A percentile compares a stretch with the other conserved stretches of the same genome.
These are phyloP conservation scores for Sclerotinia minor DNA, from an alignment of 2,329 filamentous ascomycete species.

Conservation along the genomic window DNA sequence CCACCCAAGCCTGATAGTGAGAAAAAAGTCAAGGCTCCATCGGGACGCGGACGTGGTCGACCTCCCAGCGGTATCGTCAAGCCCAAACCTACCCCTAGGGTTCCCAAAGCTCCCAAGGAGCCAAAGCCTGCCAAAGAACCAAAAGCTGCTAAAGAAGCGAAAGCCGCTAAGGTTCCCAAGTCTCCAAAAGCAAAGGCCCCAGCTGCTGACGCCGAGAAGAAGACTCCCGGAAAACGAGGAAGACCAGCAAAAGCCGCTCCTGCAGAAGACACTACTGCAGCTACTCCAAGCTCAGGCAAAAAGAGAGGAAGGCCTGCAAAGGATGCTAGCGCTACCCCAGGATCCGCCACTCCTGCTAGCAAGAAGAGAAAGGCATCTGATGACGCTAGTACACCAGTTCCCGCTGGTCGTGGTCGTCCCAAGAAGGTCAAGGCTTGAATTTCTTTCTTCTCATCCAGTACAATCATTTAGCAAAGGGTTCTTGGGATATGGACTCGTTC, in stretches of 20 bases:
- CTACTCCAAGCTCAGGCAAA: constrained; percentile 18
- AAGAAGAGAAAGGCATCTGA: constrained; percentile 25
- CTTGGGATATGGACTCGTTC: not conserved
- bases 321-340: not conserved
- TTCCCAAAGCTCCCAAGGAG: constrained; percentile 16
- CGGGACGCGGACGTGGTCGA: constrained; percentile 32
- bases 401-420: constrained; percentile 22
- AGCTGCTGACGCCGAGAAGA: constrained; percentile 4
- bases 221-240: constrained; percentile 19
- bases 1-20: constrained; percentile 33
- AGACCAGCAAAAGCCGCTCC: constrained; percentile 11
- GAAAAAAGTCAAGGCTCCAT: constrained; percentile 33
- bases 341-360: constrained; percentile 12
- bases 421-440: constrained; percentile 21
- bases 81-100: constrained; percentile 19
- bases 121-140: constrained; percentile 6
- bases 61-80: constrained; percentile 24
- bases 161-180: constrained; percentile 4
- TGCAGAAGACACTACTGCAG: not conserved
- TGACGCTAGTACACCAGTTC: constrained; percentile 13
- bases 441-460: not conserved
- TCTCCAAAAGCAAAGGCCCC: constrained; percentile 7
- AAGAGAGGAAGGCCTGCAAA: constrained; percentile 20
- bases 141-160: not conserved
- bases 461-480: not conserved